Evolutionary conservation across 139 green algal genomes (phyloP), one percentile per base, ranked within the genome.

Genomic region (Tetraselmis chui): DNA sequence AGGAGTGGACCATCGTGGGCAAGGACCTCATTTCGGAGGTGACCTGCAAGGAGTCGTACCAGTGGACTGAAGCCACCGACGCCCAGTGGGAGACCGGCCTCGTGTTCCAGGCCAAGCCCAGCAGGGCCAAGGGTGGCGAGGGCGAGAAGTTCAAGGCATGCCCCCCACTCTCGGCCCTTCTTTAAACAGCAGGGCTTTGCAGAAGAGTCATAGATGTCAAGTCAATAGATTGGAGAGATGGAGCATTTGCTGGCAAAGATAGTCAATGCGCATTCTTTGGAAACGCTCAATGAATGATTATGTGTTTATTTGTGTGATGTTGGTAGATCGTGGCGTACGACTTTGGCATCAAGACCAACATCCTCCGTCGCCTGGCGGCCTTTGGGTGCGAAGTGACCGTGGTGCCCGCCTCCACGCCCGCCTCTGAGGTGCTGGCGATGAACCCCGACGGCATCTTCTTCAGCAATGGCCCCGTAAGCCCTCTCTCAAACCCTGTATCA

Each of bases 321-420:
- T 18, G 18, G 5, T 67, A 97, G 90, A 90, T 98, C 1, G 95
- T 98, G 30, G 93, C 93, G 1, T 98, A 98, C 82, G 96, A 99
- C 87, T 99, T 97, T 87, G 97, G 97, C 86, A 96, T 98, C 89
- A 99, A 99, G 93, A 90, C 93, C 89, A 99, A 99, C 95, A 99
- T 99, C 87, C 88, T 99, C 89, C 89, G 94, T 27, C 92, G 97
- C 58, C 90, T 99, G 67, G 91, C 94, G 0, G 95, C 94, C 0
- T 95, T 95, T 85, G 95, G 95, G 31, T 99, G 97, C 92, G 77
- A 88, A 26, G 91, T 99, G 81, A 99, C 95, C 0, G 97, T 99
- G 0, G 97, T 99, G 80, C 97, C 97, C 2, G 96, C 96, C 2
- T 89, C 88, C 81, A 96, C 90, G 77, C 94, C 96, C 0, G 95